Base-by-base conservation (phyloP, 768 basidiomycete genomes). In the Russula earlei region DNA sequence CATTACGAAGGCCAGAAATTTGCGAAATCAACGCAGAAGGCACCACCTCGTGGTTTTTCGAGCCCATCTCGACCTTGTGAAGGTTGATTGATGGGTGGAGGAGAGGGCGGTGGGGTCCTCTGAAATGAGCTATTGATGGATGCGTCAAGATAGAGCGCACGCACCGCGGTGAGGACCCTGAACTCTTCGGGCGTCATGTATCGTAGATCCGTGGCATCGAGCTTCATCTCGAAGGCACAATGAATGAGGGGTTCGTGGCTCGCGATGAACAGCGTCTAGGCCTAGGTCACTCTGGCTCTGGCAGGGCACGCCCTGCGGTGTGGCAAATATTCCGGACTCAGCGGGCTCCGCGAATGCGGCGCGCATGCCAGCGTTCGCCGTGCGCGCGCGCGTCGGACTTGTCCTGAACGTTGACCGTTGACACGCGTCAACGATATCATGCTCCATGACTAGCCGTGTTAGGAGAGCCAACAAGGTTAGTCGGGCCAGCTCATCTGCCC, bases 41-140 rank as follows among this genome's bases (percentile, higher is more conserved):
- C 14, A 99, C 94, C 36, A 96, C 79, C 70, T 98, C 89, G 66
- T 99, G 96, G 68, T 98, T 98, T 75, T 96, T 96, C 4, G 90
- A 93, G 19, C 95, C 96, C 78, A 95, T 91, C 74, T 99, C 96
- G 34, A 90, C 90, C 94, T 97, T 10, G 29, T 37, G 7, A 19
- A 19, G 5, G 14, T n/a, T 42, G 37, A 14, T 15, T 1, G 29
- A 31, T 31, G 20, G 40, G 9, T 20, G 37, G 14, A n/a, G 10
- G 14, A 24, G n/a, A 7, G 8, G 15, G 15, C 10, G n/a, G 20
- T 12, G 1, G 25, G 38, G 29, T 7, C 10, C 7, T 31, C 7
- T 31, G 11, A n/a, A n/a, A n/a, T 24, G 25, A 24, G 2, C 9
- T 22, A 31, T 40, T 7, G 11, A 7, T 11, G n/a, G 14, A 38